phyloP scores from a whole-genome alignment of 2,329 filamentous ascomycete genomes.

The Rhinocladiella similis region DNA sequence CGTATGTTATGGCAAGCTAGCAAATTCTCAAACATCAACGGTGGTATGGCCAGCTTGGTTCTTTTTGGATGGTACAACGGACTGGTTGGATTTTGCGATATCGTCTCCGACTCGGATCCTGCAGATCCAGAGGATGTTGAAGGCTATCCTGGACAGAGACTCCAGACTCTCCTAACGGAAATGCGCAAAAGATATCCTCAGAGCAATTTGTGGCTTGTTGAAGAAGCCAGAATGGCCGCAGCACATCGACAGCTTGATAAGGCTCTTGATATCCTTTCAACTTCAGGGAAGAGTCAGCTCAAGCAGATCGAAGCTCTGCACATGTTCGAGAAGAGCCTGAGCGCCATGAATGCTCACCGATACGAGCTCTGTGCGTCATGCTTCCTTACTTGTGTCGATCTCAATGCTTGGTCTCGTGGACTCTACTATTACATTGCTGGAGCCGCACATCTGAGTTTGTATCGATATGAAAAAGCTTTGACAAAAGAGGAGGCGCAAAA shows the following conservation, averaged over 20 bases:
- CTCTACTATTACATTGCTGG: constrained; percentile 90
- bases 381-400: constrained; percentile 69
- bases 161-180: constrained; percentile 64
- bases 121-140: constrained; percentile 60
- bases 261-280: constrained; percentile 66
- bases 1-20: constrained; percentile 89
- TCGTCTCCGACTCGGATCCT: constrained; percentile 59
- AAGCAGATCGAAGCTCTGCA: constrained; percentile 85
- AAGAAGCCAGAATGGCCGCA: constrained; percentile 77
- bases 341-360: constrained; percentile 75
- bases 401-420: constrained; percentile 89
- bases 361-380: constrained; percentile 72
- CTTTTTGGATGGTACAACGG: constrained; percentile 87
- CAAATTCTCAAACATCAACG: constrained; percentile 83
- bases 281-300: constrained; percentile 65
- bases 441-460: constrained; percentile 75
- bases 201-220: constrained; percentile 81
- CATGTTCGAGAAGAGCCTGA: constrained; percentile 79
- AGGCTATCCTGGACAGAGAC: constrained; percentile 70
- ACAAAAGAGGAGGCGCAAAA: constrained; percentile 46
- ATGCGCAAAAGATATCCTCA: constrained; percentile 80
- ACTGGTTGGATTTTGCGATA: constrained; percentile 82
- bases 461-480: constrained; percentile 57
- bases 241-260: constrained; percentile 65
- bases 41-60: constrained; percentile 77